Evolutionary conservation across 129 eudicot species (phyloP), one percentile per base, ranked within the genome.

Genomic region (Sambucus nigra): DNA sequence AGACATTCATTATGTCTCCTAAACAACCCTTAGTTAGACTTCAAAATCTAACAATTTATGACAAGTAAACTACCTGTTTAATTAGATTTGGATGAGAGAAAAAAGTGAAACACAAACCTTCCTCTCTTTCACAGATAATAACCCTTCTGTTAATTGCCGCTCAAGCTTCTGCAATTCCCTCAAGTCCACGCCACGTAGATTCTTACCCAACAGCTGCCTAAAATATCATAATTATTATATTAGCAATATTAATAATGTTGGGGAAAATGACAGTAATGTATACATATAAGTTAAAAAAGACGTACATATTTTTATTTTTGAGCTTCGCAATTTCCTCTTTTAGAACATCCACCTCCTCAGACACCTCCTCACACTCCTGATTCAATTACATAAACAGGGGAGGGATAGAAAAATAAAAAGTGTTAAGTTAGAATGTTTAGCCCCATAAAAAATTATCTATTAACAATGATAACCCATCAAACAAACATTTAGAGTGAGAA

Each of bases 171-270:
- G 79, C 55, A 84, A 49, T 58, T 89, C 88, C 11, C 71, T 65
- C 18, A 79, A 31, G 59, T 70, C 60, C 65, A 73, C 3, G 6
- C 86, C 88, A 0, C 40, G 56, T 53, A 81, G 83, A 50, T 89
- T 79, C 67, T 76, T 71, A 13, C 93, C 86, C 77, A 73, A 33
- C 22, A 89, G 38, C 51, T 53, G 76, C 86, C 97, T 89, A 54
- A 48, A 60, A 46, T 47, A 51, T 27, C 8, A 56, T 15, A 28
- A 50, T 10, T 12, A 58, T 4, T 21, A 52, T 21, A 13, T 18
- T 21, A 21, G 19, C 14, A 28, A 29, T 16, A 22, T 25, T 8
- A 25, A 7, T n/a, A 2, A 15, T 8, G 6, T 51, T 20, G 31
- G n/a, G 32, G 9, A 51, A 41, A 18, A 6, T 25, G 25, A 32